These are phyloP conservation scores for Linnemannia schmuckeri DNA, from an alignment of 192 early-diverging fungal species.

Conservation along the genomic window DNA sequence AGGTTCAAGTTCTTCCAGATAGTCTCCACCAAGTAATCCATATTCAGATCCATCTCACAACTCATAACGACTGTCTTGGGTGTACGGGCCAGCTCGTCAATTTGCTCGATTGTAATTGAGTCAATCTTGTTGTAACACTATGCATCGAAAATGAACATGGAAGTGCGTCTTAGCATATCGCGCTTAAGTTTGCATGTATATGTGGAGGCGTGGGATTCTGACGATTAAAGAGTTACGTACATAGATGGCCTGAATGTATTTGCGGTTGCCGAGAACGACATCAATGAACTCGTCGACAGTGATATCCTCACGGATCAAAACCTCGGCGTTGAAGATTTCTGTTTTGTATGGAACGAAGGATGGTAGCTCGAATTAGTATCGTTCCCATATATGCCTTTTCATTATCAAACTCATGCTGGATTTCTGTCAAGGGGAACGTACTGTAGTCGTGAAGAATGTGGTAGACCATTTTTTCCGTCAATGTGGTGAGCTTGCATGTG, in stretches of 20 bases:
- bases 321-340: slow-evolving; percentile 97
- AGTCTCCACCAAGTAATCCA: slow-evolving; percentile 90
- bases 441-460: slow-evolving; percentile 97
- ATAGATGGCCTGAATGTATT: slow-evolving; percentile 96
- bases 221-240: slow-evolving; percentile 54
- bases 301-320: slow-evolving; percentile 96
- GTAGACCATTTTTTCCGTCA: slow-evolving; percentile 94
- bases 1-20: slow-evolving; percentile 93
- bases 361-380: background rate
- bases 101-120: slow-evolving; percentile 94
- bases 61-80: slow-evolving; percentile 93
- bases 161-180: background rate
- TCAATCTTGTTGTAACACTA: slow-evolving; percentile 98
- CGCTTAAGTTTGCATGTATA: too few species aligned
- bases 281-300: slow-evolving; percentile 98
- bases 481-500: slow-evolving; percentile 85
- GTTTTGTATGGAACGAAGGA: background rate
- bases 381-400: too few species aligned
- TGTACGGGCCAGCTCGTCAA: slow-evolving; percentile 91
- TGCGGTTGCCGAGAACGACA: slow-evolving; percentile 97
- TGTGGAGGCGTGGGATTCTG: too few species aligned
- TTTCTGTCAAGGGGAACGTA: slow-evolving; percentile 24
- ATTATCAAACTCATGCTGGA: too few species aligned
- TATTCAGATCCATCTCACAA: slow-evolving; percentile 92
- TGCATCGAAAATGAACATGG: background rate